Evolutionary conservation across 2,329 filamentous ascomycete genomes (phyloP).

Genomic region (Sphaerostilbella broomeana): DNA sequence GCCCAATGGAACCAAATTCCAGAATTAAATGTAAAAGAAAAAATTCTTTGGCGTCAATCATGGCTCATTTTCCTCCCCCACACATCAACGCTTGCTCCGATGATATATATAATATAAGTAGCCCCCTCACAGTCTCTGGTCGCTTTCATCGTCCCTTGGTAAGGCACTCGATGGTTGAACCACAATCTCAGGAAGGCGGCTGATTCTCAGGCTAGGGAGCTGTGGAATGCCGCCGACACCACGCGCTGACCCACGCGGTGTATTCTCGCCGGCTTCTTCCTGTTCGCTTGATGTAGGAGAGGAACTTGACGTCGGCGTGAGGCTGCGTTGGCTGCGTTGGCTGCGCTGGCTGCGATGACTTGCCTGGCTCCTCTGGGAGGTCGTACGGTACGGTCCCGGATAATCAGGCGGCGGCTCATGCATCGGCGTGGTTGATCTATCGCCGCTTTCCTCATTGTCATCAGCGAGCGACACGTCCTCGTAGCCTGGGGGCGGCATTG

Average conservation of each 20-base stretch:
- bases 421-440: constrained; percentile 35
- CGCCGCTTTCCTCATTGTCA: constrained; percentile 30
- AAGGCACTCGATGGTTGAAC: constrained; percentile 15
- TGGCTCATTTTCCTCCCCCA: constrained; percentile 6
- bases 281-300: constrained; percentile 3
- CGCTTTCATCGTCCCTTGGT: constrained; percentile 1
- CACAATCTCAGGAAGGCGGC: constrained; percentile 45
- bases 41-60: constrained; percentile 7
- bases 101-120: constrained; percentile 1
- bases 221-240: constrained; percentile 38
- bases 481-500: constrained; percentile 50
- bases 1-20: neutral
- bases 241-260: constrained; percentile 16
- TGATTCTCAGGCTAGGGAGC: constrained; percentile 47
- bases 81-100: neutral
- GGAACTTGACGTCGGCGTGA: neutral
- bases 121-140: constrained; percentile 5
- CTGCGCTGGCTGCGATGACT: too few relatives aligned
- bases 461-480: constrained; percentile 42
- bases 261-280: neutral
- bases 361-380: constrained; percentile 22
- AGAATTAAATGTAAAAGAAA: constrained; percentile 3
- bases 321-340: constrained; percentile 13
- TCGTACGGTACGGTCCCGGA: constrained; percentile 31
- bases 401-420: constrained; percentile 48